Base-by-base conservation (phyloP, 495 filamentous ascomycete species). In the Penicillium argentinense region DNA sequence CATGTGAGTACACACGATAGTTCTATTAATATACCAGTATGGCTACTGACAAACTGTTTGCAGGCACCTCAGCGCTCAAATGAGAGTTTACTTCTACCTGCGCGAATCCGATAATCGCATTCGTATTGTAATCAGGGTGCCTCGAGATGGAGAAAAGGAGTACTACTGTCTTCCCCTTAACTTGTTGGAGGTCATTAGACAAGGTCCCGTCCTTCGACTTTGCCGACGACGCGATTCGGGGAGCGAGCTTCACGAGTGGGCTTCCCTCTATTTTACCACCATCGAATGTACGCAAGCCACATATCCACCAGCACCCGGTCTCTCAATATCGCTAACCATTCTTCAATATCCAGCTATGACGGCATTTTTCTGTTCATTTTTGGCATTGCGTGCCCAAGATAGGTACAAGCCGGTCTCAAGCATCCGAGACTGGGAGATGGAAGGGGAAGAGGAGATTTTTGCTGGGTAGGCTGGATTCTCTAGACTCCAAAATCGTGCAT, bases 281-380 rank as follows among this genome's bases (percentile, higher is more conserved):
- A 80, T 81, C 41, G 82, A 85, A 61, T 64, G 82, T 82, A 62
- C 36, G 77, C 9, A 8, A 2, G 8, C 12, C 9, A 11, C 3
- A n/a, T 11, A 33, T 24, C 14, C 9, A 28, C n/a, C n/a, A n/a
- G n/a, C n/a, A n/a, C n/a, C n/a, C n/a, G n/a, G n/a, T n/a, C n/a
- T n/a, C n/a, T n/a, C n/a, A n/a, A n/a, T n/a, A n/a, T 17, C 17
- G 8, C 17, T 28, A n/a, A 23, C 26, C 11, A 24, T 6, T 7
- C 9, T 30, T 34, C 3, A 25, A 19, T 18, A 26, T 1, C 12
- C 13, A 83, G 81, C 69, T 47, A 82, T 95, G 81, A 86, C 90
- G 9, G 68, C 88, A 1, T 93, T 95, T 62, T 87, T 86, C 62
- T 85, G 80, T 64, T 81, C 84, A 0, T 87, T 92, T 54, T 66